A percentile compares a stretch with the other conserved stretches of the same genome.
Evolutionary conservation across 352 stramenopile genomes (phyloP).

Genomic region (Aphanomyces stellatus): DNA sequence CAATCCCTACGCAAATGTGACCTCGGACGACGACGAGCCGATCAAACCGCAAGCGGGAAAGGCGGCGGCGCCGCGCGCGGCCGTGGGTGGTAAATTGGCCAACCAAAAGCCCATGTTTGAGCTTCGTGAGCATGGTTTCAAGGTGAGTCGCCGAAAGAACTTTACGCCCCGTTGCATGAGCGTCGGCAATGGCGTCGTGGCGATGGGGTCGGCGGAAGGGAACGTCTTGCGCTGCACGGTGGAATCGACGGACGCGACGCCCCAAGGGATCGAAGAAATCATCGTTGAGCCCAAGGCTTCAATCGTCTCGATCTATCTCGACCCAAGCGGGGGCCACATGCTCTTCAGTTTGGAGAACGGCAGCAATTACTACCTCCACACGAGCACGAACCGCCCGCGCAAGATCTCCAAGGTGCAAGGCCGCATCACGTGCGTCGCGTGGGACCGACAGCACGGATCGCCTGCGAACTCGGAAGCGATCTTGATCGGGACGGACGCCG

Average conservation of each 20-base stretch:
- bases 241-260: slow-evolving; percentile 59
- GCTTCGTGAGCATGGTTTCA: slow-evolving; percentile 76
- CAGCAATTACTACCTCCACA: slow-evolving; percentile 81
- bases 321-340: slow-evolving; percentile 70
- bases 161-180: slow-evolving; percentile 79
- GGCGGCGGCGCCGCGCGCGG: not conserved
- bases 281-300: slow-evolving; percentile 82
- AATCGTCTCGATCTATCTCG: slow-evolving; percentile 73
- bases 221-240: slow-evolving; percentile 71
- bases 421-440: slow-evolving; percentile 73
- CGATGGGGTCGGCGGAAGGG: slow-evolving; percentile 73
- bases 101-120: slow-evolving; percentile 64
- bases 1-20: slow-evolving; percentile 8
- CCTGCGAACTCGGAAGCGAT: slow-evolving; percentile 50
- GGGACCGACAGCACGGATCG: slow-evolving; percentile 66
- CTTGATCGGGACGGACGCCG: slow-evolving; percentile 72
- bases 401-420: slow-evolving; percentile 81
- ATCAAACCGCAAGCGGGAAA: not conserved
- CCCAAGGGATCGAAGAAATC: slow-evolving; percentile 64
- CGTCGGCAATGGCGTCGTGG: slow-evolving; percentile 72
- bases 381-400: slow-evolving; percentile 58
- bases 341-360: slow-evolving; percentile 84
- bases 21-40: slow-evolving; percentile 53
- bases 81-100: not conserved
- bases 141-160: slow-evolving; percentile 73